Evolutionary conservation across 768 basidiomycete species (phyloP).

Genomic region (Pulveroboletus ravenelii): DNA sequence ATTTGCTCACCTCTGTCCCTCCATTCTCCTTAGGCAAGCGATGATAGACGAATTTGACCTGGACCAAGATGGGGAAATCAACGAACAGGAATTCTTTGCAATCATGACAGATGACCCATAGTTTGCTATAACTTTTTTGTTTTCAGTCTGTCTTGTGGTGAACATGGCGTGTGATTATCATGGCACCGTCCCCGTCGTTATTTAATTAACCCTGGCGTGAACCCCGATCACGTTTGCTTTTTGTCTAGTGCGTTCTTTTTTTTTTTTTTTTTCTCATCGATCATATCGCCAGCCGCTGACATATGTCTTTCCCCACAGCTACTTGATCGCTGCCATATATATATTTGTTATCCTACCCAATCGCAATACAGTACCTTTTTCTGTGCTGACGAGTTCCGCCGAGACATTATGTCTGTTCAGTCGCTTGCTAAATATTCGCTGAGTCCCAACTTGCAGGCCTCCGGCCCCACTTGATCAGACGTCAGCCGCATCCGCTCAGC

Average conservation of each 20-base stretch:
- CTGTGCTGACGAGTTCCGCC: slow-evolving; percentile 15
- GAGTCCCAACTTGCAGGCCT: slow-evolving; percentile 11
- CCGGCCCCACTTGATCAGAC: slow-evolving; percentile 12
- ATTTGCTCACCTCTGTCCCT: slow-evolving; percentile 31
- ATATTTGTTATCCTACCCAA: slow-evolving; percentile 12
- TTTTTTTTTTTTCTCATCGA: slow-evolving; percentile 20
- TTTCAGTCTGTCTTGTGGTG: not conserved
- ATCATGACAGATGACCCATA: slow-evolving; percentile 94
- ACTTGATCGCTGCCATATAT: slow-evolving; percentile 23
- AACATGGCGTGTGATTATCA: slow-evolving; percentile 10
- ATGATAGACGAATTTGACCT: slow-evolving; percentile 99
- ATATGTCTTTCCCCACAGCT: slow-evolving; percentile 14
- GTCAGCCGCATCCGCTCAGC: not conserved
- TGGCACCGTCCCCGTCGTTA: slow-evolving; percentile 8
- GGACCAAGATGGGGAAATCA: slow-evolving; percentile 97
- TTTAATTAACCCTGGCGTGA: slow-evolving; percentile 18
- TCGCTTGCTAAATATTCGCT: slow-evolving; percentile 8
- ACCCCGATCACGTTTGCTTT: slow-evolving; percentile 17
- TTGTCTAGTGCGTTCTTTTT: slow-evolving; percentile 18
- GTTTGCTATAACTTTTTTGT: not conserved
- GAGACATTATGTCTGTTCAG: slow-evolving; percentile 12
- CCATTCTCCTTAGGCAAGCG: slow-evolving; percentile 68
- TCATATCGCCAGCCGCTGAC: slow-evolving; percentile 14
- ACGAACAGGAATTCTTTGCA: slow-evolving; percentile 91
- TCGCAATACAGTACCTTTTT: slow-evolving; percentile 12